Base-by-base conservation (phyloP, 495 filamentous ascomycete species). In the Pseudomonodictys pantanalensis region DNA sequence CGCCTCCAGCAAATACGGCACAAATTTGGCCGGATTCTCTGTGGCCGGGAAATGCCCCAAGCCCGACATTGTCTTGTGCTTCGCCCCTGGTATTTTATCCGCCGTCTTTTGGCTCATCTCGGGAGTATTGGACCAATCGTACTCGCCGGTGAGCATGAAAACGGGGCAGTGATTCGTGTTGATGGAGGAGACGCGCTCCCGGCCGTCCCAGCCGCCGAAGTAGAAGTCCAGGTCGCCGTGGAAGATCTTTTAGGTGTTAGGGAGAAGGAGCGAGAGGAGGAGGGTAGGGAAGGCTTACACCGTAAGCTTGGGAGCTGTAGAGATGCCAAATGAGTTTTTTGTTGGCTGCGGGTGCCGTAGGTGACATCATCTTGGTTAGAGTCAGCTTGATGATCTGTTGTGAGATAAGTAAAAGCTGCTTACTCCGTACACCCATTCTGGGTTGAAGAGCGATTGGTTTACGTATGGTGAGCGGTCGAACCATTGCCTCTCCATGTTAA, bases 151-250 rank as follows among this genome's bases (percentile, higher is more conserved):
- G 46, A 77, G 62, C 71, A 76, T 74, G 58, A 69, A 77, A n/a
- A 77, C 70, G 3, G 73, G 75, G 49, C 75, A 77, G 17, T 61
- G 60, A 49, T 71, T 73, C 9, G 69, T 74, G 46, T 77, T 70
- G 56, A 77, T 77, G 11, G 22, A 51, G 2, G 52, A 52, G 48
- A 77, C 68, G 25, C 75, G 67, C 6, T 49, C 58, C 2, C 75
- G 58, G 1, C 73, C 75, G 43, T 77, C 75, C 72, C 73, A 77
- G 35, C 75, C 73, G 29, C 68, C 67, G 53, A 74, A 74, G 62
- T 75, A 76, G 55, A 75, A 76, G 56, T 75, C 71, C 25, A 72
- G 67, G 56, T 77, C 75, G 43, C 75, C 73, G 58, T 77, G 73
- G 60, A 74, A 77, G 47, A 77, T 71, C 58, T 61, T 24, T 0